These are phyloP conservation scores for Iris macrosiphon DNA, from an alignment of 106 monocot species.

Conservation along the genomic window DNA sequence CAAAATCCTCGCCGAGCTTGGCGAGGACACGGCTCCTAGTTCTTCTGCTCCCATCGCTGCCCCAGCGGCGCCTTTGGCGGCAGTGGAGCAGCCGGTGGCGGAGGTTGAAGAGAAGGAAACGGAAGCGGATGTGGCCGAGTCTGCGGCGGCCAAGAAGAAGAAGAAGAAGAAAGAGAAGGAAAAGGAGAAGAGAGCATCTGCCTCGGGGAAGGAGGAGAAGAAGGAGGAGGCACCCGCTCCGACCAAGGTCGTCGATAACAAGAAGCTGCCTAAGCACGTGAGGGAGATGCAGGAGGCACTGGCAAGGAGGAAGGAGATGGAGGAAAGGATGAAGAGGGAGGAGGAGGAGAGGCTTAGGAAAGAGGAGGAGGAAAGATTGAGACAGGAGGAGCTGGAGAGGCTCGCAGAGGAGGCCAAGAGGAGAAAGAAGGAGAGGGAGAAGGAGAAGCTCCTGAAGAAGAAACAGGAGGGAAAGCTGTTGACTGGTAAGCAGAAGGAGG, in stretches of 20 bases:
- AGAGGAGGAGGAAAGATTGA: conserved; percentile 73
- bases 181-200: conserved; percentile 43
- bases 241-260: conserved; percentile 35
- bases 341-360: conserved; percentile 73
- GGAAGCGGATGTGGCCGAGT: background rate
- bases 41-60: background rate
- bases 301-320: conserved; percentile 59
- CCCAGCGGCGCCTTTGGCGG: background rate
- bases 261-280: conserved; percentile 71
- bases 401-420: conserved; percentile 67
- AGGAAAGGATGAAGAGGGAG: conserved; percentile 67
- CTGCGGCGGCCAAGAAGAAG: conserved; percentile 10
- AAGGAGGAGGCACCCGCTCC: conserved; percentile 29
- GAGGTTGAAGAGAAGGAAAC: conserved; percentile 6
- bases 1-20: conserved; percentile 52
- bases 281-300: conserved; percentile 85
- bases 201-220: conserved; percentile 31
- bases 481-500: conserved; percentile 81
- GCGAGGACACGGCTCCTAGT: conserved; percentile 3
- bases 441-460: conserved; percentile 71
- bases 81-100: background rate
- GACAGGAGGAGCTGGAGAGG: conserved; percentile 62
- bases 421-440: conserved; percentile 85
- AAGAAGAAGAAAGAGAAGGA: conserved; percentile 72
- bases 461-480: conserved; percentile 69